Conservation (phyloP, 805 yeast species). For the Yamadazyma sp. region DNA sequence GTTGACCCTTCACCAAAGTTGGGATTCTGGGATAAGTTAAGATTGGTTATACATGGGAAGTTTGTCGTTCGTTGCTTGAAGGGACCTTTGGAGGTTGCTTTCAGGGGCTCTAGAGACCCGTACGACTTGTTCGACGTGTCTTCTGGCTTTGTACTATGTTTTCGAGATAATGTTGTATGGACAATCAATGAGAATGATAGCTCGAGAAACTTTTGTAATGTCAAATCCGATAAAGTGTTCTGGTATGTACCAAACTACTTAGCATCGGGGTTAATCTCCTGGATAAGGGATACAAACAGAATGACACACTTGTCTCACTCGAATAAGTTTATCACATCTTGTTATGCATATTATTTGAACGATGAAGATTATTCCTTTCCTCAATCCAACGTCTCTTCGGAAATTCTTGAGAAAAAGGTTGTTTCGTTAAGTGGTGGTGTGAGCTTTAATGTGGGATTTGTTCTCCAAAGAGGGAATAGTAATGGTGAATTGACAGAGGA, state of each 20-base stretch:
- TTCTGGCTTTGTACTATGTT: conserved; percentile 77
- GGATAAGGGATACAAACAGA: conserved; percentile 53
- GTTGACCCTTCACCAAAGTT: conserved; percentile 79
- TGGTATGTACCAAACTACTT: conserved; percentile 79
- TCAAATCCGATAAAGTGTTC: conserved; percentile 58
- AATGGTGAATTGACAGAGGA: conserved; percentile 38
- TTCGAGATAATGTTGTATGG: conserved; percentile 61
- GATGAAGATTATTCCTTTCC: conserved; percentile 16
- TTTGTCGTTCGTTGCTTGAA: conserved; percentile 38
- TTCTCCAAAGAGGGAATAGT: conserved; percentile 45
- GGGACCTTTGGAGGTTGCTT: conserved; percentile 48
- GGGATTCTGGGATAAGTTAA: conserved; percentile 91
- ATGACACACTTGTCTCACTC: conserved; percentile 48
- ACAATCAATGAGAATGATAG: conserved; percentile 65
- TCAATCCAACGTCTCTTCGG: neutral
- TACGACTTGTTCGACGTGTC: conserved; percentile 63
- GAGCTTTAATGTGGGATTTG: conserved; percentile 55
- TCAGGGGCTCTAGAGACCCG: conserved; percentile 80
- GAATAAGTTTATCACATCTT: conserved; percentile 42
- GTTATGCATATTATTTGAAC: conserved; percentile 50
- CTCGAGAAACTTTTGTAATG: conserved; percentile 64
- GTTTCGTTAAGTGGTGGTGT: conserved; percentile 63
- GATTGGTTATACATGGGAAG: conserved; percentile 75
- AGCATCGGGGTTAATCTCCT: conserved; percentile 48
- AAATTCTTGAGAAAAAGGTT: conserved; percentile 50